Percentiles rank a stretch among this genome's conserved stretches.
These are phyloP conservation scores for Trichoderma koningii DNA, from an alignment of 2,329 filamentous ascomycete species.

Conservation along the genomic window DNA sequence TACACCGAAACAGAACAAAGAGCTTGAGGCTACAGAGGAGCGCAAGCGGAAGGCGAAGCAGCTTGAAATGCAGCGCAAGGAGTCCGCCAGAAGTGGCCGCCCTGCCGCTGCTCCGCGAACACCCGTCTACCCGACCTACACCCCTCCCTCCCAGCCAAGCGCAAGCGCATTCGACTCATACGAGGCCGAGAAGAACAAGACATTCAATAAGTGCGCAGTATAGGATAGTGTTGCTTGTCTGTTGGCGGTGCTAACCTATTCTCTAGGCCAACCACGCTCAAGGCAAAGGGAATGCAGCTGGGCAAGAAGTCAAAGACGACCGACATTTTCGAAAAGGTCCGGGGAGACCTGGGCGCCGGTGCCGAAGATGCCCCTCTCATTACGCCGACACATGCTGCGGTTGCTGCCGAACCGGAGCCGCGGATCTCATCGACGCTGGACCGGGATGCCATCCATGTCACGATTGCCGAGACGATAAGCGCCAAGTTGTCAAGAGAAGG, in stretches of 20 bases:
- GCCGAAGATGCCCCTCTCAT: conserved; percentile 77
- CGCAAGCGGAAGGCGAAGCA: conserved; percentile 98
- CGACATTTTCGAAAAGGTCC: conserved; percentile 95
- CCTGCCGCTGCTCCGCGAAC: conserved; percentile 64
- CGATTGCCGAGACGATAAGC: conserved; percentile 84
- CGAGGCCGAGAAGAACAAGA: conserved; percentile 96
- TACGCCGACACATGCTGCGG: conserved; percentile 50
- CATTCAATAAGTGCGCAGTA: conserved; percentile 63
- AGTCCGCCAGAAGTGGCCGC: conserved; percentile 77
- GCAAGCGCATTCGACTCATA: conserved; percentile 90
- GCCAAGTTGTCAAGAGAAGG: conserved; percentile 89
- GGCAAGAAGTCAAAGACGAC: conserved; percentile 98
- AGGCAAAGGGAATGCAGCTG: conserved; percentile 98
- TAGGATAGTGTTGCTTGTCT: background rate
- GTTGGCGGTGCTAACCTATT: conserved; percentile 22
- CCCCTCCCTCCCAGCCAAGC: conserved; percentile 71
- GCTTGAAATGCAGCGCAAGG: conserved; percentile 97
- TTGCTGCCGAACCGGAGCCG: conserved; percentile 55
- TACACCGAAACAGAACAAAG: conserved; percentile 74
- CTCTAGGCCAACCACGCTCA: conserved; percentile 63
- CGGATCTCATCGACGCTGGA: conserved; percentile 70
- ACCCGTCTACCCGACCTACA: conserved; percentile 87
- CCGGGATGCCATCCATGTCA: conserved; percentile 83
- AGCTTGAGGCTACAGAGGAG: conserved; percentile 96
- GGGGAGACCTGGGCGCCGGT: conserved; percentile 86